Base-by-base conservation (phyloP, 495 filamentous ascomycete species). In the Immersiella caudata region DNA sequence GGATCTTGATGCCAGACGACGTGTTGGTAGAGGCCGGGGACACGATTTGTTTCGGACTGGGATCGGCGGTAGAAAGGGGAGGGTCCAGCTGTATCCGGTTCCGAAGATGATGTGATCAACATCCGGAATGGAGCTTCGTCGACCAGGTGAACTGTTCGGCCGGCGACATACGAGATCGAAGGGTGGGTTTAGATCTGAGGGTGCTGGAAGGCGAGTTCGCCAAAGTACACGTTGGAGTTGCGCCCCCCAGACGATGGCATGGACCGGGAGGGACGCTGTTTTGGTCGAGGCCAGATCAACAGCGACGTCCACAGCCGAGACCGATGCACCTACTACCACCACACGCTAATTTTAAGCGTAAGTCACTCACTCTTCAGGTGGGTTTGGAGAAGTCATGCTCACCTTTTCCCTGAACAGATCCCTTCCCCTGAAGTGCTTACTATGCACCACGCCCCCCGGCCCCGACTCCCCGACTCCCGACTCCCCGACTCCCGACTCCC, bases 271-370 rank as follows among this genome's bases (percentile, higher is more conserved):
- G n/a, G 72, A 50, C 12, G 71, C 75, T 7, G 74, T 74, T 6
- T 68, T 73, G 33, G 69, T 71, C 35, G 69, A 46, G 1, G 70
- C 67, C 57, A 94, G 90, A 67, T 94, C 91, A n/a, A 83, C 80
- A 24, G 87, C 87, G 66, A 94, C 91, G 73, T 94, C 91, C 36
- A 89, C 76, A 25, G 88, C 91, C 0, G 91, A 93, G 16, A 90
- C 88, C 5, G 86, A 86, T 67, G 85, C 88, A 40, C 91, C 91
- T 0, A 94, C 86, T 0, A 93, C 82, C 18, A 94, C 78, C 4
- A 91, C 87, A 21, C 70, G 70, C 75, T 77, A 49, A 18, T 18
- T 56, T 21, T 69, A 25, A 69, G 57, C 25, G 64, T 16, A 20
- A 56, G 46, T 40, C 11, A 59, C 21, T 36, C 36, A n/a, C n/a